Evolutionary conservation across 2,329 filamentous ascomycete species (phyloP), one percentile per base, ranked within the genome.

Genomic region (Penicillium sclerotigenum): DNA sequence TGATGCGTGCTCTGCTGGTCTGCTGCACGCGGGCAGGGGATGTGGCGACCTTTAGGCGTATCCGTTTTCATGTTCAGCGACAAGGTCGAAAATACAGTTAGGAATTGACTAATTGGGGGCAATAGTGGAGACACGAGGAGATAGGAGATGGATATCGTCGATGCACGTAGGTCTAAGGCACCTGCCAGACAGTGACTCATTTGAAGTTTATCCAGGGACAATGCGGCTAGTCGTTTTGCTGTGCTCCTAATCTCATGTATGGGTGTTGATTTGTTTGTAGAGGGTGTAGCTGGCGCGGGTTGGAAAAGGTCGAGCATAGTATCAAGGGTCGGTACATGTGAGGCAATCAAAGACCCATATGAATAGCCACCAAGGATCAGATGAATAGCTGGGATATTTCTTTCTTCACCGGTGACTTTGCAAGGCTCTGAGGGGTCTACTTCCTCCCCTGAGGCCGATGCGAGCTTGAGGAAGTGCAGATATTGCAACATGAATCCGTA

Each of bases 271-370:
- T 85, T 85, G 37, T 80, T 84, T 45, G 61, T 40, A n/a, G 43
- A 24, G 14, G 71, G 65, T 3, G 74, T 61, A 0, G 49, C 34
- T 34, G 33, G 11, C 20, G 84, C 81, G 0, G 75, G 70, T 8
- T 75, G 68, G 63, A 94, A 91, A 1, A 81, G 73, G 1, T 79
- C 71, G 24, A 90, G 73, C 28, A 95, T 83, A 0, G 79, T 73
- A 11, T 77, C 71, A 34, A 87, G 58, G 9, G 71, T 60, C 0
- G 91, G 90, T 0, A 96, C 80, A 55, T 87, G 85, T 0, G 83
- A 85, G 2, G 90, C 86, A 37, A 97, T 83, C 68, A 96, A 82
- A 5, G 91, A 90, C 41, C 94, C 94, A 71, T 97, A 97, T 0
- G 91, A 96, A 71, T 97, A 97, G 13, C 92, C 92, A 2, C 83